Evolutionary conservation across 2,329 filamentous ascomycete genomes (phyloP).

Genomic region (Hypoxylon sp.): DNA sequence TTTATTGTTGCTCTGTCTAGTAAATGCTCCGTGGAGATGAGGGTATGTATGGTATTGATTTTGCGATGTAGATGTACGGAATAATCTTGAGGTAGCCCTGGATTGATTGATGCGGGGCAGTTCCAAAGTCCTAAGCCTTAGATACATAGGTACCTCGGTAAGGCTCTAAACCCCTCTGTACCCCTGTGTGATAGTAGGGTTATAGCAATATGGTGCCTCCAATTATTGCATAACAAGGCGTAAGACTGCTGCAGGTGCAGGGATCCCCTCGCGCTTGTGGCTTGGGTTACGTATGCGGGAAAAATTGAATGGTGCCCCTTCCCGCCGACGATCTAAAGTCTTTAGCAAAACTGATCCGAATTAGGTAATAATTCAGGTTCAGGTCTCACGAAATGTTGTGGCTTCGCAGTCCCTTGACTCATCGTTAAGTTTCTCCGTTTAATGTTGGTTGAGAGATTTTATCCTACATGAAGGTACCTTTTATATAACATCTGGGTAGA

Average conservation of each 20-base stretch:
- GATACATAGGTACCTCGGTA: too few species aligned
- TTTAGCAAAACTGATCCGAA: conserved; percentile 22
- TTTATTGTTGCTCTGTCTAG: conserved; percentile 6
- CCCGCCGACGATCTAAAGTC: background rate
- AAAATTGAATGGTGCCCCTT: background rate
- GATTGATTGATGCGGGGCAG: conserved; percentile 27
- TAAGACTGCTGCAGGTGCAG: conserved; percentile 19
- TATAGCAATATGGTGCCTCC: background rate
- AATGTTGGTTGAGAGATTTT: background rate
- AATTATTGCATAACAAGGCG: background rate
- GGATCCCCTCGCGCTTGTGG: background rate
- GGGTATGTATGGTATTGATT: background rate
- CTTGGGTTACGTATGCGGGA: background rate
- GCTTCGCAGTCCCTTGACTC: conserved; percentile 23
- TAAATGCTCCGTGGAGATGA: conserved; percentile 1
- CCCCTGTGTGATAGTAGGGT: background rate
- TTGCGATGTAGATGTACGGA: background rate
- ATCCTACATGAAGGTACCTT: background rate
- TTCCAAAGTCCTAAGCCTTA: background rate
- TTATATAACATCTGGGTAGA: too few species aligned
- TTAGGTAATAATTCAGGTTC: conserved; percentile 22
- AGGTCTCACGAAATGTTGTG: background rate
- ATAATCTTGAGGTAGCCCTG: background rate
- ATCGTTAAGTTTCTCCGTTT: conserved; percentile 10
- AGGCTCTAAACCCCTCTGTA: too few species aligned